Evolutionary conservation across 495 filamentous ascomycete species (phyloP), one percentile per base, ranked within the genome.

Genomic region (Xylaria nigripes): DNA sequence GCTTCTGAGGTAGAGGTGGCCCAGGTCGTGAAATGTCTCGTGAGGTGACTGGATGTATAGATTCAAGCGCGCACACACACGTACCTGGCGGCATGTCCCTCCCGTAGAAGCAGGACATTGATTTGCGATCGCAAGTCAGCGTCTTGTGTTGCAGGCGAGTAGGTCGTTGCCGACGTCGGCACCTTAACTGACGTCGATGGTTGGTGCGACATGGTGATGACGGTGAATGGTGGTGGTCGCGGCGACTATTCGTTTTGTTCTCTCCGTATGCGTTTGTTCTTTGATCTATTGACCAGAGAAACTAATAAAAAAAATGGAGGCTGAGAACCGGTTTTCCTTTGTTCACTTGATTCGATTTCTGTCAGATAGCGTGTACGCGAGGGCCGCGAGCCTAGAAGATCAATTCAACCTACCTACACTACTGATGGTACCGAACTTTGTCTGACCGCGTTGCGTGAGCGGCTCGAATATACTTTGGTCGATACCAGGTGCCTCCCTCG

Each of bases 81-180:
- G 10, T 68, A 79, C 78, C 76, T 76, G 19, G 65, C 55, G 10
- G 77, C 66, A 51, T 79, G 68, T 2, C 76, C 76, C 12, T 78
- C 74, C 29, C 68, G 66, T 22, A 80, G 63, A 4, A 81, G 57
- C 1, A 70, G 42, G 18, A 62, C 61, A 61, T 81, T 81, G 55
- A 81, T 78, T 44, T 79, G 67, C 3, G 78, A 78, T 6, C 78
- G 63, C 45, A 81, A 65, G 15, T 80, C 77, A 18, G 70, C 61
- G 52, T 81, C 78, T 36, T 70, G 68, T 6, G 72, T 80, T 13
- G 72, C 72, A 43, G 73, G 63, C 16, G 73, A 72, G 64, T 81
- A 80, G 50, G 64, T 69, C 1, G 75, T 65, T 2, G 72, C 76
- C 30, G 76, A 72, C 15, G 71, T 53, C 9, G 78, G 75, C 40